Evolutionary conservation across 2,329 filamentous ascomycete species (phyloP), one percentile per base, ranked within the genome.

Genomic region (Magnaporthiopsis incrustans): DNA sequence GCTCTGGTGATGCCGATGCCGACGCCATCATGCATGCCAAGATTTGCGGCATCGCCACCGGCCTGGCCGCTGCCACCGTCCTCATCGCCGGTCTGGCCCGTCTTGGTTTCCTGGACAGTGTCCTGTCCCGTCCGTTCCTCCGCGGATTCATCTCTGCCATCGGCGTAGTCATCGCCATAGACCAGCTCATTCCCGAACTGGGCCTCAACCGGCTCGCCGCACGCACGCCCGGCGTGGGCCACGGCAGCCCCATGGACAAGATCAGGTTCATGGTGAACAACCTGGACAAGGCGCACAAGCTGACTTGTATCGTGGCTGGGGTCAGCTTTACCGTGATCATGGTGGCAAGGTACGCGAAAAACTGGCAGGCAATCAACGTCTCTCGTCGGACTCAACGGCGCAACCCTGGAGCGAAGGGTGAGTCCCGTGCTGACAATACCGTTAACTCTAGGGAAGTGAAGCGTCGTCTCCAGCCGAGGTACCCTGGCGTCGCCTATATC

Each of bases 61-160:
- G 91, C 2, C 87, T 98, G 75, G 89, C 94, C 0, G 95, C 94
- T 5, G 88, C 89, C 1, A 92, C 93, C 69, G 94, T 98, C 59
- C 83, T 98, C n/a, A 80, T 92, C 61, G 92, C 93, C 18, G 95
- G 95, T 0, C 73, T 97, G 32, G 90, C 90, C 30, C 85, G 95
- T 18, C 79, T 99, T 4, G 95, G 95, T 0, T 99, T 98, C 71
- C 77, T 99, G 66, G 95, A 99, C 73, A 97, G 92, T 71, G 93
- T 99, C 14, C 82, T 99, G 50, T 97, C 93, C 69, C 85, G 92
- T 44, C 95, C 95, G 0, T 98, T 99, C 70, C 77, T 98, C 64
- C 84, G 95, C 66, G 95, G 95, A 0, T 99, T 99, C 77, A 97
- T 99, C 76, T 97, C 91, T 65, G 95, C 95, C 62, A 96, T 99